phyloP scores from a whole-genome alignment of 768 basidiomycete genomes.

The Mycena alexandri region DNA sequence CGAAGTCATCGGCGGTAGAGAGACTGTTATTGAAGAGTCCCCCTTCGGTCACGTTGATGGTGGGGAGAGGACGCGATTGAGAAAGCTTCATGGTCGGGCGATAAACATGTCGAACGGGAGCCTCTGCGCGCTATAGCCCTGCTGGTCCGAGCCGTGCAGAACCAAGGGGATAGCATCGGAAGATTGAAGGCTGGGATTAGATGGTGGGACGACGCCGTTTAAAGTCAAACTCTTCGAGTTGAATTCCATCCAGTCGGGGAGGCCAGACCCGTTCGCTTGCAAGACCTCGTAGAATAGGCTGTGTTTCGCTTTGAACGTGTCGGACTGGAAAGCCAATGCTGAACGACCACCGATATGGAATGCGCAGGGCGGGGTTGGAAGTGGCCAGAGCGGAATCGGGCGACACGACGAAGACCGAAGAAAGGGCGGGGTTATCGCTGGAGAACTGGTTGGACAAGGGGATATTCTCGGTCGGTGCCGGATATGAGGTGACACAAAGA shows the following conservation, averaged over 20 bases:
- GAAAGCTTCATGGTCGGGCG: constrained; percentile 78
- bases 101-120: constrained; percentile 77
- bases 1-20: constrained; percentile 68
- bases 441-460: constrained; percentile 74
- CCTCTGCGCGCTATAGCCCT: constrained; percentile 74
- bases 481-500: constrained; percentile 67
- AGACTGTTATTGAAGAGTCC: constrained; percentile 66
- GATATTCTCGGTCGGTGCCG: constrained; percentile 66
- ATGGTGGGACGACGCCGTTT: constrained; percentile 77
- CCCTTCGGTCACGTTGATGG: constrained; percentile 78
- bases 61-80: constrained; percentile 60
- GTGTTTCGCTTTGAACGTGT: constrained; percentile 74
- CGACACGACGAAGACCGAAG: constrained; percentile 81
- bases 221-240: constrained; percentile 77
- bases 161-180: constrained; percentile 63
- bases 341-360: constrained; percentile 90
- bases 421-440: constrained; percentile 70
- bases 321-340: constrained; percentile 84
- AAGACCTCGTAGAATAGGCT: constrained; percentile 74
- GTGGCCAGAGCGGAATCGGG: constrained; percentile 67
- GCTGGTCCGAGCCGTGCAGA: constrained; percentile 78
- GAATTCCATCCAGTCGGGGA: constrained; percentile 85
- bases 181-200: constrained; percentile 50
- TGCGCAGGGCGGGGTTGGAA: constrained; percentile 69
- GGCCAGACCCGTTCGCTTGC: constrained; percentile 72